A percentile compares a stretch with the other conserved stretches of the same genome.
Evolutionary conservation across 495 filamentous ascomycete genomes (phyloP).

Genomic region (Aspergillus bridgeri): DNA sequence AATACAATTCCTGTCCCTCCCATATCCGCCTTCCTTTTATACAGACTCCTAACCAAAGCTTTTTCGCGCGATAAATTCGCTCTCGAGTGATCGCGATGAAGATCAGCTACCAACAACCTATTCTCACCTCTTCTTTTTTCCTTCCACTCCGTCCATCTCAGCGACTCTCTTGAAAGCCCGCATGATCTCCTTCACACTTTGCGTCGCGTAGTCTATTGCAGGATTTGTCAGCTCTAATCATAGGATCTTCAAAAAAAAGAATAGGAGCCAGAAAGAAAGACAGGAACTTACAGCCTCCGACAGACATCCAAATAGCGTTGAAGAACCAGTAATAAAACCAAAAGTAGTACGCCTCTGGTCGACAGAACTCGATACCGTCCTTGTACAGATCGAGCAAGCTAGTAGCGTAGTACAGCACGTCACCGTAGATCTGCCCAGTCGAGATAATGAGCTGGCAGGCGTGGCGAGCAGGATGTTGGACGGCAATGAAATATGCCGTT

Average conservation of each 20-base stretch:
- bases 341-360: constrained; percentile 40
- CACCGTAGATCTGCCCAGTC: constrained; percentile 75
- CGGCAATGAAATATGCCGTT: constrained; percentile 53
- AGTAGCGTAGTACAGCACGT: constrained; percentile 74
- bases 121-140: too few relatives aligned
- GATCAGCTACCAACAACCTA: too few relatives aligned
- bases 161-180: neutral
- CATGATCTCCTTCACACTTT: neutral
- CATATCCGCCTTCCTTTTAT: too few relatives aligned
- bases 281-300: constrained; percentile 5
- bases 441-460: constrained; percentile 62
- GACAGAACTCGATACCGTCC: constrained; percentile 54
- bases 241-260: too few relatives aligned
- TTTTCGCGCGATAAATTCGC: too few relatives aligned
- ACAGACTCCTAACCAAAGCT: too few relatives aligned
- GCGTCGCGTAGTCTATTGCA: neutral
- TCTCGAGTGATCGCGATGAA: too few relatives aligned
- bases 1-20: too few relatives aligned
- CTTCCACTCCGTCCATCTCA: neutral
- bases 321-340: constrained; percentile 13
- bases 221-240: neutral
- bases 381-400: constrained; percentile 57
- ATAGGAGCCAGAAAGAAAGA: too few relatives aligned
- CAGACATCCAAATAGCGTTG: constrained; percentile 7
- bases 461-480: constrained; percentile 55